Evolutionary conservation across 2,329 filamentous ascomycete species (phyloP), one percentile per base, ranked within the genome.

Genomic region (Alternaria gansuensis): DNA sequence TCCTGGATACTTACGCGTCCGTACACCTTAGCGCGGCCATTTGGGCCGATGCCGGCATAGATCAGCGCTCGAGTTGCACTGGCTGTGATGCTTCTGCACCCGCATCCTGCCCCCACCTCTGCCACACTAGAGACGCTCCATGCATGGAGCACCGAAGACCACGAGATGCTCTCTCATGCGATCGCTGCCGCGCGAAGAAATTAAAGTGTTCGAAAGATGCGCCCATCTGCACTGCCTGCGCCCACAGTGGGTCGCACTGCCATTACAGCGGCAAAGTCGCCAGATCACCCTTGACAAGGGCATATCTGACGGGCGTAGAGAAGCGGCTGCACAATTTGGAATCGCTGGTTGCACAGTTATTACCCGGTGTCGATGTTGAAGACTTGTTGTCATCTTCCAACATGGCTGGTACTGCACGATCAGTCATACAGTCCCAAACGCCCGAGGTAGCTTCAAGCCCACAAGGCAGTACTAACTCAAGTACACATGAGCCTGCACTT

Each of bases 121-220:
- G 45, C 54, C 37, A 61, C 55, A 59, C 51, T 59, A 57, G 43
- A 26, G 44, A 28, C 17, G 39, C 44, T 53, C 48, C 56, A 69
- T 69, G 65, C 57, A 69, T 69, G 66, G 66, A 69, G 63, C 63
- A 69, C 51, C 67, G 59, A 63, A 68, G 62, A 48, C 51, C 61
- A 26, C 64, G 59, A 34, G 59, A 62, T 58, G 59, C 55, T 29
- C 50, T 64, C 33, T 64, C 62, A 43, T 71, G 68, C 61, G 67
- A 69, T 50, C 62, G 68, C 29, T 71, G 68, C 48, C 65, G 68
- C 44, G 57, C 66, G 50, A 71, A 71, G 37, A 71, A 71, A 45
- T 40, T 71, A 34, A 71, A 71, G 62, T 71, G 68, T n/a, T 71
- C 68, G 24, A 71, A 71, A 44, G 65, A 71, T 31, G 57, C 61